phyloP scores from a whole-genome alignment of 225 moss, liverwort and hornwort species.

The Sphagnum tenellum region DNA sequence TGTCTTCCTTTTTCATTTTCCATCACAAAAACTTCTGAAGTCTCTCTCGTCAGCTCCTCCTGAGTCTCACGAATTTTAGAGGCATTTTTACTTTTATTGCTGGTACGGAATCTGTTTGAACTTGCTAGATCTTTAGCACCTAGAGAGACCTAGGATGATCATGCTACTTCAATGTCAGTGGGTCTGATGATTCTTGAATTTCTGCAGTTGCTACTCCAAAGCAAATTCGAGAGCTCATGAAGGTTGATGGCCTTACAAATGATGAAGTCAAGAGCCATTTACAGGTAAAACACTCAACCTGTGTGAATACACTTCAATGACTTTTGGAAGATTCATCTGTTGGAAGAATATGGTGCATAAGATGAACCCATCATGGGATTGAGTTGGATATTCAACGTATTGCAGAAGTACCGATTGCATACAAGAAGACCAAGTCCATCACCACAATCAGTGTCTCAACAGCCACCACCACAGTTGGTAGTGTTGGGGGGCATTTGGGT shows the following conservation, averaged over 20 bases:
- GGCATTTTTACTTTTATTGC: neutral
- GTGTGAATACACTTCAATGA: neutral
- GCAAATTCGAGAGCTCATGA: conserved; percentile 97
- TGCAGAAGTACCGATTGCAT: conserved; percentile 50
- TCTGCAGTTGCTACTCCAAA: conserved; percentile 85
- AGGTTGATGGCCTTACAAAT: conserved; percentile 97
- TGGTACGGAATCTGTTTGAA: neutral
- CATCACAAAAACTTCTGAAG: neutral
- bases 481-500: conserved; percentile 27
- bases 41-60: neutral
- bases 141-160: neutral
- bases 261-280: conserved; percentile 96
- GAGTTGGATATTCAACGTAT: neutral
- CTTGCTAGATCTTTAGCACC: neutral
- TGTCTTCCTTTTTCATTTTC: neutral
- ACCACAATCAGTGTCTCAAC: conserved; percentile 22
- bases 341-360: neutral
- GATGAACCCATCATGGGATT: neutral
- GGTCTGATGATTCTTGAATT: neutral
- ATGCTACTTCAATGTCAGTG: neutral
- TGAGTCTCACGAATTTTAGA: neutral
- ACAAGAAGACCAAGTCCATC: conserved; percentile 42
- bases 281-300: conserved; percentile 17
- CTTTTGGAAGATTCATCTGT: neutral
- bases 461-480: conserved; percentile 31